Evolutionary conservation across 371 early-diverging fungal genomes (phyloP).

Genomic region (Phascolomyces articulosus): DNA sequence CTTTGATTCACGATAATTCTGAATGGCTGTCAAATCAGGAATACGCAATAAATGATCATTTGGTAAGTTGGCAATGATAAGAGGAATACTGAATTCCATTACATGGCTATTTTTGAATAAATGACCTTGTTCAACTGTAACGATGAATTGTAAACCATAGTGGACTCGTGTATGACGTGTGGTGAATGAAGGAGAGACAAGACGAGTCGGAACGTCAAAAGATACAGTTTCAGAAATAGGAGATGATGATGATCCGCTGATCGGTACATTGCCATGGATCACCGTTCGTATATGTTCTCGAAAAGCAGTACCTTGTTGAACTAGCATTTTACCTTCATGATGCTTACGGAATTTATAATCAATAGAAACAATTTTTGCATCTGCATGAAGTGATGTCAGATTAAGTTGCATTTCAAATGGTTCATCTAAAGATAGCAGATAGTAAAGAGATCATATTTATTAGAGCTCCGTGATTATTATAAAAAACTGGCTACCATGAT

Average conservation of each 20-base stretch:
- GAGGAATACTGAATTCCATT: conserved; percentile 42
- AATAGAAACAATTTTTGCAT: conserved; percentile 30
- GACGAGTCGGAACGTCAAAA: conserved; percentile 48
- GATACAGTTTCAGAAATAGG: conserved; percentile 20
- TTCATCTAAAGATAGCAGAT: too few species aligned
- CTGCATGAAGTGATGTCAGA: conserved; percentile 26
- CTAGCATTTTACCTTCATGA: conserved; percentile 50
- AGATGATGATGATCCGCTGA: background rate
- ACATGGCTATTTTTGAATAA: conserved; percentile 34
- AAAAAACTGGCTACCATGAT: too few species aligned
- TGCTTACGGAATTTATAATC: conserved; percentile 46
- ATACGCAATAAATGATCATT: conserved; percentile 45
- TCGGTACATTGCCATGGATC: conserved; percentile 25
- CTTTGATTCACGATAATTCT: conserved; percentile 29
- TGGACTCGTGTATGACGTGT: conserved; percentile 47
- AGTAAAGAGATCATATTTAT: too few species aligned
- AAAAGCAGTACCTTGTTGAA: conserved; percentile 50
- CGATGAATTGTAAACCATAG: conserved; percentile 39
- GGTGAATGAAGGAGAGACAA: conserved; percentile 47
- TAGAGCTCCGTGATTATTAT: too few species aligned
- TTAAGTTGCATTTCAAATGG: conserved; percentile 45
- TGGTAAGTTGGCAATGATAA: conserved; percentile 46
- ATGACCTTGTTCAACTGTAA: conserved; percentile 32
- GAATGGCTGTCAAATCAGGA: conserved; percentile 38
- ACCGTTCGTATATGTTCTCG: conserved; percentile 35